Conservation (phyloP, 495 filamentous ascomycete species). For the Hypoxylon lienhwacheense region DNA sequence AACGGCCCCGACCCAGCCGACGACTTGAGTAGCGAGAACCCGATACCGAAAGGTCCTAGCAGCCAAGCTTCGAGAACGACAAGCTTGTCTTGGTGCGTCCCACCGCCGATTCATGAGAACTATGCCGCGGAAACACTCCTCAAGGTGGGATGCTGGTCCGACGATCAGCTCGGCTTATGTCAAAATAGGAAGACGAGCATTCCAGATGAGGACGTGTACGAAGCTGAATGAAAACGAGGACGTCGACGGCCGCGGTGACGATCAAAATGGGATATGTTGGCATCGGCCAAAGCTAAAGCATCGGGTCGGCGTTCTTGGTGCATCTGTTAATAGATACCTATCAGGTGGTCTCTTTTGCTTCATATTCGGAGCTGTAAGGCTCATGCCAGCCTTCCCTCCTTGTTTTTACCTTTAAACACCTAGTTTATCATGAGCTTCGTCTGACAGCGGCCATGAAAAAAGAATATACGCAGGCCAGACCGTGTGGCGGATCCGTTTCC, state of each 20-base stretch:
- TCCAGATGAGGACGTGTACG: conserved; percentile 11
- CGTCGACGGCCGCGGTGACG: not conserved
- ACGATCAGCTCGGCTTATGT: conserved; percentile 8
- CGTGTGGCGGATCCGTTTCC: too few species aligned
- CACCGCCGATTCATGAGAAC: not conserved
- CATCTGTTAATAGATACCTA: too few species aligned
- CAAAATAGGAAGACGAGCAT: conserved; percentile 8
- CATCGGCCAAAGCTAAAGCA: too few species aligned
- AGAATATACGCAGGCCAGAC: too few species aligned
- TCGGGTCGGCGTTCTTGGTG: conserved; percentile 3
- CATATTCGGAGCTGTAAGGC: too few species aligned
- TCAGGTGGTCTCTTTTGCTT: too few species aligned
- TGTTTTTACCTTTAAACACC: too few species aligned
- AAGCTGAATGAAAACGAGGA: not conserved
- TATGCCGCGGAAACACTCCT: conserved; percentile 7
- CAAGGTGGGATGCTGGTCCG: conserved; percentile 13
- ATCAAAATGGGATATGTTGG: too few species aligned
- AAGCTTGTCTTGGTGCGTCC: conserved; percentile 5
- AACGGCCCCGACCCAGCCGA: not conserved
- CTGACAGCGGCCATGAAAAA: too few species aligned
- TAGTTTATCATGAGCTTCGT: too few species aligned
- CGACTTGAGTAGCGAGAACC: conserved; percentile 7
- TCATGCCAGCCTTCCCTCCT: too few species aligned
- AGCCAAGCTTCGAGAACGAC: conserved; percentile 9
- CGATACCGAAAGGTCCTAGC: not conserved